Evolutionary conservation across 345 rosid species (phyloP).

Genomic region (rapeseed (Brassica napus)): DNA sequence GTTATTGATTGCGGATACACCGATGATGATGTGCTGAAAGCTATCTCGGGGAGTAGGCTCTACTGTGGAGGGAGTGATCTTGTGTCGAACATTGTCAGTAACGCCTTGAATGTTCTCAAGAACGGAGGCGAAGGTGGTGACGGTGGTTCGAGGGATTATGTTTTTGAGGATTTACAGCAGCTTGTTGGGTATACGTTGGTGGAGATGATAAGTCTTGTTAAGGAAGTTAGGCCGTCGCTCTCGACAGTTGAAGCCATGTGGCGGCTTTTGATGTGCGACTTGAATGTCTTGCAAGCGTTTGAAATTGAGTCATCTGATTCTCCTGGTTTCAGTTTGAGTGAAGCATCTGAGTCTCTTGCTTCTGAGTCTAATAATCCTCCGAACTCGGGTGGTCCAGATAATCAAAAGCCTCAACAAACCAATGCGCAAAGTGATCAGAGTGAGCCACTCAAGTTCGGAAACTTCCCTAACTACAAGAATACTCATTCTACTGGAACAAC

Average conservation of each 20-base stretch:
- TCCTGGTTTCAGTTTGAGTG: conserved; percentile 41
- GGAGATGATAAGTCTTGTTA: conserved; percentile 80
- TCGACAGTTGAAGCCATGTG: conserved; percentile 99
- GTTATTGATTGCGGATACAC: conserved; percentile 49
- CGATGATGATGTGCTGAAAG: conserved; percentile 46
- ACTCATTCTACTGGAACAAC: conserved; percentile 42
- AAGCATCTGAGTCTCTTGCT: conserved; percentile 47
- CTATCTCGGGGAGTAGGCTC: conserved; percentile 45
- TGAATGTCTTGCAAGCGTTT: conserved; percentile 97
- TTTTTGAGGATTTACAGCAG: conserved; percentile 50
- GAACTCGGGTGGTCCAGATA: conserved; percentile 48
- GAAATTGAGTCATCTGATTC: conserved; percentile 55
- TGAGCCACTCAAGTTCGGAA: conserved; percentile 47
- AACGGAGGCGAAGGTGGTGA: conserved; percentile 48
- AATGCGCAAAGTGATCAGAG: conserved; percentile 48
- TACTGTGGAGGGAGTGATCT: conserved; percentile 50
- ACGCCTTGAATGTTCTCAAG: conserved; percentile 63
- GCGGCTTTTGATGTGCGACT: conserved; percentile 90
- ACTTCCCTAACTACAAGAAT: conserved; percentile 49
- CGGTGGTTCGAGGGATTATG: conserved; percentile 39
- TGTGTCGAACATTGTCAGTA: conserved; percentile 52
- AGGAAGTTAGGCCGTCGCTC: conserved; percentile 82
- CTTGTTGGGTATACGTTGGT: conserved; percentile 77
- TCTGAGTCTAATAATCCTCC: conserved; percentile 53
- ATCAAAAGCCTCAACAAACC: conserved; percentile 43